phyloP scores from a whole-genome alignment of 1,139 yeast species.

The Protomyces pachydermus region DNA sequence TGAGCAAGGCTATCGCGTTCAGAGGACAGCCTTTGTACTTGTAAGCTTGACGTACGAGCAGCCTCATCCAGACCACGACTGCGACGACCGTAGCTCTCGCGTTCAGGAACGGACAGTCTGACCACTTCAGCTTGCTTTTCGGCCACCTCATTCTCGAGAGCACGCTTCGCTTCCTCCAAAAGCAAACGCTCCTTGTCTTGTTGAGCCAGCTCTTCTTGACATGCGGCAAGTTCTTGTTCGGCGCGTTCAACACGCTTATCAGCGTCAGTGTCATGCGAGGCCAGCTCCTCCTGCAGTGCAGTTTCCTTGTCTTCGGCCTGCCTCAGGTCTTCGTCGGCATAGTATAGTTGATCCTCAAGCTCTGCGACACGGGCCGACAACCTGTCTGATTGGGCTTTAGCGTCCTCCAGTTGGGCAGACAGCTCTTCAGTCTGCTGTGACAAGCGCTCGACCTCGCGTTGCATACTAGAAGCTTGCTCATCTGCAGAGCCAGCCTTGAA shows the following conservation, averaged over 20 bases:
- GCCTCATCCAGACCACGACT: background rate
- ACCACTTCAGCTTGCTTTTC: background rate
- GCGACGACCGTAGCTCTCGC: background rate
- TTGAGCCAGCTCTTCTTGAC: background rate
- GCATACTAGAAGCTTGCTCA: slow-evolving; percentile 3
- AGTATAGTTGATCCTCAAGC: slow-evolving; percentile 7
- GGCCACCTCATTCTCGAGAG: background rate
- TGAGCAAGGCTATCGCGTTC: background rate
- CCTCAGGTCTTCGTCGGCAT: slow-evolving; percentile 6
- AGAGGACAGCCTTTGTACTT: background rate
- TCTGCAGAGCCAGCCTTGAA: background rate
- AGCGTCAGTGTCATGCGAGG: background rate
- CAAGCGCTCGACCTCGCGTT: slow-evolving; percentile 7
- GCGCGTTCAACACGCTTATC: background rate
- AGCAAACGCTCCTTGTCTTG: background rate
- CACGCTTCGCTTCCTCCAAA: background rate
- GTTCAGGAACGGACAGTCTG: background rate
- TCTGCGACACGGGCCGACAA: background rate
- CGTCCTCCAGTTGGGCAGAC: background rate
- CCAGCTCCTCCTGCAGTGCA: slow-evolving; percentile 6
- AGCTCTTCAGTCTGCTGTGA: slow-evolving; percentile 13
- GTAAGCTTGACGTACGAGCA: background rate
- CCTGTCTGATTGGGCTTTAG: background rate
- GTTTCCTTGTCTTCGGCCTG: background rate
- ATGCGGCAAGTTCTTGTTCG: background rate